Conservation (phyloP, 257 asterid genomes). For the Anisodus tanguticus region DNA sequence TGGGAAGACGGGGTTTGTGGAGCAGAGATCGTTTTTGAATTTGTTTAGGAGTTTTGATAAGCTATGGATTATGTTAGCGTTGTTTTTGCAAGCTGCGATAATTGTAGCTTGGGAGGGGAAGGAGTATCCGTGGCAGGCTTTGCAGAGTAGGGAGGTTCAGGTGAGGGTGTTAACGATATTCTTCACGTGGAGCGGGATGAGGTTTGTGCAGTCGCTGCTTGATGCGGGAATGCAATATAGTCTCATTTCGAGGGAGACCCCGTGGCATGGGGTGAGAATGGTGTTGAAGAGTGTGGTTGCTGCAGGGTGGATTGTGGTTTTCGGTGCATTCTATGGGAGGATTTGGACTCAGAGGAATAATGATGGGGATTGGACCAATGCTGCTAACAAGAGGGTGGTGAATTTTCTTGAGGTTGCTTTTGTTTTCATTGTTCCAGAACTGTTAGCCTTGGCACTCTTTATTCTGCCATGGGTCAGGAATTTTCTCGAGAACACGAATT, state of each 20-base stretch:
- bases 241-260: conserved; percentile 90
- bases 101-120: conserved; percentile 84
- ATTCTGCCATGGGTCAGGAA: conserved; percentile 88
- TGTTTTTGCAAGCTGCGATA: conserved; percentile 86
- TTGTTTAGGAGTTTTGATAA: conserved; percentile 92
- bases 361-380: conserved; percentile 58
- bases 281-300: conserved; percentile 76
- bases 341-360: conserved; percentile 68
- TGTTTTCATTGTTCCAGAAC: conserved; percentile 80
- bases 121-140: conserved; percentile 80
- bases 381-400: conserved; percentile 54
- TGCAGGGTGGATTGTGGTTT: conserved; percentile 83
- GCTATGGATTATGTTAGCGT: conserved; percentile 86
- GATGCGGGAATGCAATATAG: conserved; percentile 88
- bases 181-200: conserved; percentile 84
- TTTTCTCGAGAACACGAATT: conserved; percentile 85
- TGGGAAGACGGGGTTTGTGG: conserved; percentile 98
- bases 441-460: conserved; percentile 77
- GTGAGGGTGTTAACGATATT: conserved; percentile 80
- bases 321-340: conserved; percentile 76
- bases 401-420: conserved; percentile 76
- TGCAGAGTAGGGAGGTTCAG: conserved; percentile 68
- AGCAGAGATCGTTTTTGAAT: conserved; percentile 95
- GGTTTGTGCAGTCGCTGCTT: conserved; percentile 85
- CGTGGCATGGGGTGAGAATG: conserved; percentile 81